A percentile compares a stretch with the other conserved stretches of the same genome.
Evolutionary conservation across 176 grass and related monocot species (phyloP).

Genomic region (Dendrocalamus sinicus): DNA sequence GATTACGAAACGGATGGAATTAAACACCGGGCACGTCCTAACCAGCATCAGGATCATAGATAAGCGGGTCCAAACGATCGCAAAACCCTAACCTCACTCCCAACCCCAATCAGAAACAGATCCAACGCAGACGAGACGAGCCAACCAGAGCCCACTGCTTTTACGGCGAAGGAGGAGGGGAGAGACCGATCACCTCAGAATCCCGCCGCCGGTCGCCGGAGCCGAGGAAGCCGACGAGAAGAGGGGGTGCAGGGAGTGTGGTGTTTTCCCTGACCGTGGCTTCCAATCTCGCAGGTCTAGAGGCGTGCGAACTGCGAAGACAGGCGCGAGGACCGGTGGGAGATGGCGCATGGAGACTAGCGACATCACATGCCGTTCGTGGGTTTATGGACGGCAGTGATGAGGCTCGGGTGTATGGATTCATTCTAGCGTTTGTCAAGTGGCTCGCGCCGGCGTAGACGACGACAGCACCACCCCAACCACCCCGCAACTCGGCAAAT

Average conservation of each 20-base stretch:
- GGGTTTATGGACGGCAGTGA: neutral
- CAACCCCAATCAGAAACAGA: too few relatives aligned
- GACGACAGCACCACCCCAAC: neutral
- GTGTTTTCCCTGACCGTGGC: neutral
- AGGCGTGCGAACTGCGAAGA: neutral
- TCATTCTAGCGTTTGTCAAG: neutral
- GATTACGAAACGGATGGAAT: too few relatives aligned
- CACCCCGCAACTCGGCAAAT: too few relatives aligned
- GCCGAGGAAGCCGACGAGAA: neutral
- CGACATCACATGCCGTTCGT: neutral
- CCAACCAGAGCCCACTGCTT: neutral
- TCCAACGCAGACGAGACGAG: too few relatives aligned
- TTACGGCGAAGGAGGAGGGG: too few relatives aligned
- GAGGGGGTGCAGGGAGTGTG: neutral
- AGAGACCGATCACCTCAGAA: constrained; percentile 17
- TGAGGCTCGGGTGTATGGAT: neutral
- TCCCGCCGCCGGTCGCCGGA: constrained; percentile 20
- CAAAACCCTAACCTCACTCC: too few relatives aligned
- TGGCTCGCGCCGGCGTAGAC: neutral
- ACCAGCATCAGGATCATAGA: too few relatives aligned
- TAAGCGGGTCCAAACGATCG: too few relatives aligned
- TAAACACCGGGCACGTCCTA: too few relatives aligned
- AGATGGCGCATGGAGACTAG: neutral
- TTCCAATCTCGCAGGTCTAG: neutral
- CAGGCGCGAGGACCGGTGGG: neutral